These are phyloP conservation scores for Trichoderma sp. DNA, from an alignment of 2,329 filamentous ascomycete genomes.

Conservation along the genomic window DNA sequence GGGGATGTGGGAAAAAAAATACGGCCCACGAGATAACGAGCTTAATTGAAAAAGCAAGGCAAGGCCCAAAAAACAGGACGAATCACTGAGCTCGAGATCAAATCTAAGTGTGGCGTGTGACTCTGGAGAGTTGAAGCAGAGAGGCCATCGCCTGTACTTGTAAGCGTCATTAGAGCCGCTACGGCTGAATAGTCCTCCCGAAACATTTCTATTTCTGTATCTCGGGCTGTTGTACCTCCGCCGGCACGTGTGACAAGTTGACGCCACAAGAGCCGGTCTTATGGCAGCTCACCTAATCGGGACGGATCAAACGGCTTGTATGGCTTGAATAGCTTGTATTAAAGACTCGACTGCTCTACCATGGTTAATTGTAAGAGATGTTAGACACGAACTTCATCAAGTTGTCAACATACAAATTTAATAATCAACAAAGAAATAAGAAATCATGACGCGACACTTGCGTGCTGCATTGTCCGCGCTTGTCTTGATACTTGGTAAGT, in stretches of 20 bases:
- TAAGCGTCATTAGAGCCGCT: not conserved
- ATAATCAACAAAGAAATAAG: not conserved
- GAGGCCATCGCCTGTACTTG: not conserved
- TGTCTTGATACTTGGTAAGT: not conserved
- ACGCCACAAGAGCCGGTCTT: not conserved
- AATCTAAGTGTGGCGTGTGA: slow-evolving; percentile 5
- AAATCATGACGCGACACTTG: not conserved
- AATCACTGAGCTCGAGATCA: not conserved
- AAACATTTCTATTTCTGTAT: not conserved
- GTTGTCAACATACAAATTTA: not conserved
- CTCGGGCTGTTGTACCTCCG: slow-evolving; percentile 1
- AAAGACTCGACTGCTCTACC: not conserved
- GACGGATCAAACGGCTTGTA: not conserved
- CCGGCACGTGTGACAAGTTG: not conserved
- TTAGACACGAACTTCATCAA: not conserved
- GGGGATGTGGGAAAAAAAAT: not conserved
- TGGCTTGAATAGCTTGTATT: not conserved
- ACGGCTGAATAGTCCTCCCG: slow-evolving; percentile 12
- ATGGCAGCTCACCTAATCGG: not conserved
- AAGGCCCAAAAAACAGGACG: not conserved
- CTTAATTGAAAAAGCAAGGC: not conserved
- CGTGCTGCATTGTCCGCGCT: not conserved
- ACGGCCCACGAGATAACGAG: not conserved
- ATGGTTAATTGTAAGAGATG: not conserved
- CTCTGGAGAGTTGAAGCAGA: not conserved